Base-by-base conservation (phyloP, 495 filamentous ascomycete genomes). In the Aspergillus heteromorphus region DNA sequence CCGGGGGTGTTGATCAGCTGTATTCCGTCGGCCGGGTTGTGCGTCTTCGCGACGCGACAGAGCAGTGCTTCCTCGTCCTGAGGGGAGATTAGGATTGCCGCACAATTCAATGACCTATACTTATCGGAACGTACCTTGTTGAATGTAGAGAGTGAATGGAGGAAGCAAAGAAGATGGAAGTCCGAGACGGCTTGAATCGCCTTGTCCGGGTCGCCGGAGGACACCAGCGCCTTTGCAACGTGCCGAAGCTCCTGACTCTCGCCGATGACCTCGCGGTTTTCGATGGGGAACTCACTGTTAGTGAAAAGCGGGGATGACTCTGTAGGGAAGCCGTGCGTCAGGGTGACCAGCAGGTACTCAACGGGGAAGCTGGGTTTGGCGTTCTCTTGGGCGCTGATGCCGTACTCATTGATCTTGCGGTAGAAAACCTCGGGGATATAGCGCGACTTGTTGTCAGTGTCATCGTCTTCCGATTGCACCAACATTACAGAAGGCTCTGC, bases 401-500 rank as follows among this genome's bases (percentile, higher is more conserved):
- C 95, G 63, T 99, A 95, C 66, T 97, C 92, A 67, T 99, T 97
- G 64, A 96, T 91, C 51, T 84, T 81, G 43, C 93, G 84, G 71
- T 92, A 99, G 73, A 97, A 97, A 14, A 99, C 93, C 59, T 99
- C 93, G 2, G 95, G 93, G 40, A 97, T 95, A 64, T 99, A 99
- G 45, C 91, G 80, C 21, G 86, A 86, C 51, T 81, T 84, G 69
- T 81, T 88, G n/a, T 70, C 73, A 23, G 71, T 74, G 52, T 78
- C 82, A 49, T 92, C 87, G 31, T 96, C 89, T 65, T 96, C 93
- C 23, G 87, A 87, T 53, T 89, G 90, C 11, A 99, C 92, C 31
- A 99, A 82, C 93, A 99, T 97, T 42, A 92, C 85, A 7, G 77
- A 81, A 3, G 93, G 93, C 53, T 97, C 93, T 17, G 93, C 91